Evolutionary conservation across 371 early-diverging fungal species (phyloP).

Genomic region (Mucor mucedo): DNA sequence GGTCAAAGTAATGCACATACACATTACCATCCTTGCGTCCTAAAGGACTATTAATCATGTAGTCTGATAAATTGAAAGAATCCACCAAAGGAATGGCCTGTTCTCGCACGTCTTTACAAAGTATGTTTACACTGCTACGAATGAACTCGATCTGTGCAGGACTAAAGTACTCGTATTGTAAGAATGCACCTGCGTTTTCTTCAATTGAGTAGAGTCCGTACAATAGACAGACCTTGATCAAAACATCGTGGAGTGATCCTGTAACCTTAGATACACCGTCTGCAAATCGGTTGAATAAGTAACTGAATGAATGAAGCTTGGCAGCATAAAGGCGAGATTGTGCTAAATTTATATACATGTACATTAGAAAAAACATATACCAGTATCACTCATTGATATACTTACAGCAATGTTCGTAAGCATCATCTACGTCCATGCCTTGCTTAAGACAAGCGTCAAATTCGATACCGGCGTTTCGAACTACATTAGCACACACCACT

Average conservation of each 20-base stretch:
- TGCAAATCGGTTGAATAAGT: slow-evolving; percentile 85
- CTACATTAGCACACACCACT: slow-evolving; percentile 84
- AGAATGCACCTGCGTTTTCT: slow-evolving; percentile 86
- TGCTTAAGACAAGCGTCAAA: slow-evolving; percentile 73
- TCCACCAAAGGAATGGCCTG: slow-evolving; percentile 89
- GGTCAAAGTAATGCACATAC: slow-evolving; percentile 87
- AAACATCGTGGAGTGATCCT: slow-evolving; percentile 52
- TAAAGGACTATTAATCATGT: slow-evolving; percentile 87
- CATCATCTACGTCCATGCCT: slow-evolving; percentile 78
- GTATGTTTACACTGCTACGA: slow-evolving; percentile 65
- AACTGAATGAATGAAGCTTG: slow-evolving; percentile 84
- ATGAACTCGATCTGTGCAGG: slow-evolving; percentile 74
- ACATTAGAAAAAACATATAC: neutral
- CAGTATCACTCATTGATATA: neutral
- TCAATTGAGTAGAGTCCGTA: slow-evolving; percentile 86
- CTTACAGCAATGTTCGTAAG: slow-evolving; percentile 85
- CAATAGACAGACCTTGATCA: slow-evolving; percentile 75
- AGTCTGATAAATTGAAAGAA: slow-evolving; percentile 87
- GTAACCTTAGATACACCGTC: slow-evolving; percentile 71
- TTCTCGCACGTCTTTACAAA: slow-evolving; percentile 77
- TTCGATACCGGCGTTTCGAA: slow-evolving; percentile 79
- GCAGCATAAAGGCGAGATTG: slow-evolving; percentile 85
- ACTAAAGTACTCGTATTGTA: slow-evolving; percentile 84
- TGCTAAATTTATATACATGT: slow-evolving; percentile 22
- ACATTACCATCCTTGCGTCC: slow-evolving; percentile 90